phyloP scores from a whole-genome alignment of 1,139 yeast species.

The Candida glucosophila region DNA sequence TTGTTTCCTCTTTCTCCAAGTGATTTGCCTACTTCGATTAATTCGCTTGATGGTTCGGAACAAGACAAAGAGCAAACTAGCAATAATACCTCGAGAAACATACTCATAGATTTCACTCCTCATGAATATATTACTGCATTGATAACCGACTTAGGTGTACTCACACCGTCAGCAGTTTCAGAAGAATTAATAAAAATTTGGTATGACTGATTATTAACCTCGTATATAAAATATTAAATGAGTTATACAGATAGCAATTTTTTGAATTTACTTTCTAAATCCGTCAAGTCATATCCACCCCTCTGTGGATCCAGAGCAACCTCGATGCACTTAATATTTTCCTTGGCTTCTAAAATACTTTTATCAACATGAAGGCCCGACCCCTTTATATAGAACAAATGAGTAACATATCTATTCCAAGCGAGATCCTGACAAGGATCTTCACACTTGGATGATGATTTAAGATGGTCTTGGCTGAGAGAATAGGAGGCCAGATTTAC shows the following conservation, averaged over 20 bases:
- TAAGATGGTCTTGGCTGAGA: constrained; percentile 10
- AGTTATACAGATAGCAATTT: constrained; percentile 3
- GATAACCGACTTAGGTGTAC: constrained; percentile 91
- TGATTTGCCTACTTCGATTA: constrained; percentile 65
- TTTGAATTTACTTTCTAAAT: constrained; percentile 22
- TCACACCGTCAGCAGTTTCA: constrained; percentile 95
- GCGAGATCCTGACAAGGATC: constrained; percentile 5
- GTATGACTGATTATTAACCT: constrained; percentile 58
- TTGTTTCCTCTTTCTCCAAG: constrained; percentile 91
- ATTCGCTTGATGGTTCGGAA: constrained; percentile 13
- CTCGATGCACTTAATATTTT: constrained; percentile 40
- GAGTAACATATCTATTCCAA: constrained; percentile 45
- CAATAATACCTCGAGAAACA: constrained; percentile 22
- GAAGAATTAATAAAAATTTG: constrained; percentile 97
- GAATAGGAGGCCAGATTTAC: constrained; percentile 42
- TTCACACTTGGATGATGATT: constrained; percentile 4
- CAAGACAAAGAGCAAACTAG: constrained; percentile 20
- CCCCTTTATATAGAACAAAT: constrained; percentile 43
- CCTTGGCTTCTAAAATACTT: constrained; percentile 17
- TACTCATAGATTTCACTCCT: constrained; percentile 81
- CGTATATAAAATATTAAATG: background rate
- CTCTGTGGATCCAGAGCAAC: constrained; percentile 21
- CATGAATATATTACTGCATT: constrained; percentile 93
- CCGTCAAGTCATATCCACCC: constrained; percentile 30
- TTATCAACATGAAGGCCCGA: constrained; percentile 42